A percentile compares a stretch with the other conserved stretches of the same genome.
Conservation (phyloP, 2,329 filamentous ascomycete genomes). For the Aspergillus latus region DNA sequence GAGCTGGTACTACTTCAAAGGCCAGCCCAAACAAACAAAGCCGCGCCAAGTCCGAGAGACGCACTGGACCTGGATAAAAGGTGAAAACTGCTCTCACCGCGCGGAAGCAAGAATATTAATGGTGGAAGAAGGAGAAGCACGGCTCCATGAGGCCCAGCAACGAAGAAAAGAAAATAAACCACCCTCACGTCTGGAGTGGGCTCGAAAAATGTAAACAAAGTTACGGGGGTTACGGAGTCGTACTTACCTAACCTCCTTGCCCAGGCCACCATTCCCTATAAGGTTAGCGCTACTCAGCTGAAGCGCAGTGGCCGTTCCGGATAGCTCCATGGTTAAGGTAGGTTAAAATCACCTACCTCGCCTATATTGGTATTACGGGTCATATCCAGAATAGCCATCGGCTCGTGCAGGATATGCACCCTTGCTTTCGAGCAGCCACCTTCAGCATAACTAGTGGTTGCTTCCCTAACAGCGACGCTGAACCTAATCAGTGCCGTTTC, state of each 20-base stretch:
- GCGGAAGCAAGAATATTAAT: slow-evolving; percentile 5
- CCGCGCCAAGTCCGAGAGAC: slow-evolving; percentile 19
- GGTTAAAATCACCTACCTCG: too few species aligned
- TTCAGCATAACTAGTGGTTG: neutral
- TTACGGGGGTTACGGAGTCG: slow-evolving; percentile 11
- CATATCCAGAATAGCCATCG: neutral
- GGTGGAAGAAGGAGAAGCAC: slow-evolving; percentile 16
- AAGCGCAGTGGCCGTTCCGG: neutral
- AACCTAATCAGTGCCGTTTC: neutral
- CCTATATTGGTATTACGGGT: too few species aligned
- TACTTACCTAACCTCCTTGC: neutral
- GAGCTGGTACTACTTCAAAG: slow-evolving; percentile 25
- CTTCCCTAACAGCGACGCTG: slow-evolving; percentile 22
- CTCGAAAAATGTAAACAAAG: slow-evolving; percentile 11
- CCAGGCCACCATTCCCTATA: neutral
- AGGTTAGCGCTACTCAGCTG: neutral
- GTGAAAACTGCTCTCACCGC: slow-evolving; percentile 11
- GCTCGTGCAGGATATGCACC: neutral
- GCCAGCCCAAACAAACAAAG: slow-evolving; percentile 27
- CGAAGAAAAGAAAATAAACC: slow-evolving; percentile 20
- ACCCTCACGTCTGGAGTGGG: slow-evolving; percentile 5
- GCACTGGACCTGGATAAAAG: slow-evolving; percentile 7
- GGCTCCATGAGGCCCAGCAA: slow-evolving; percentile 10
- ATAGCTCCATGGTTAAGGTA: neutral
- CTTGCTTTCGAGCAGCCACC: neutral